Evolutionary conservation across 768 basidiomycete genomes (phyloP), one percentile per base, ranked within the genome.

Genomic region (Crepidotus variabilis): DNA sequence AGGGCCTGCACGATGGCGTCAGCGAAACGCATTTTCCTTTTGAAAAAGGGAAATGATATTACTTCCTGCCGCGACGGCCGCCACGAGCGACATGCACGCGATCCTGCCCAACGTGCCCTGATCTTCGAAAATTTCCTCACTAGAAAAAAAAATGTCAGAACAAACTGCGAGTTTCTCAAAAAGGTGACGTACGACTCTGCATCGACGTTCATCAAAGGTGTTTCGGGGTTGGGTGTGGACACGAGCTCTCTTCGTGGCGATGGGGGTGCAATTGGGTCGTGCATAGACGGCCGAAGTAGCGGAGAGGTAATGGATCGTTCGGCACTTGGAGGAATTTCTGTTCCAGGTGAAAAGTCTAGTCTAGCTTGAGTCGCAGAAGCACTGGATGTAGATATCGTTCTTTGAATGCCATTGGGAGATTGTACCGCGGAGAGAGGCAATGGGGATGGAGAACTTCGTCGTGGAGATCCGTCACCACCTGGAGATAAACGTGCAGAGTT

Each of bases 31-130:
- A 51, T 13, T 50, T n/a, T n/a, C n/a, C 16, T 13, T 36, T 6
- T 43, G 39, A 52, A 55, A 49, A 51, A 43, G 23, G 9, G 33
- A 47, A 50, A 58, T 57, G 21, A 51, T 75, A 80, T 66, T 68
- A 90, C 88, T 87, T 59, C 84, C 85, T 23, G 92, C 90, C 28
- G 89, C 83, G 11, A 94, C 85, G 7, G 92, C 86, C 36, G 94
- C 94, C 76, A 96, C 90, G 51, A 97, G 74, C 67, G 91, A 92
- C 93, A 97, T 94, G 63, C 92, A 92, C 4, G 92, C 90, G 50
- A 96, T 75, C 56, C 93, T 81, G 5, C 95, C 95, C 18, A 93
- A 79, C 4, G 89, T 84, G 13, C 88, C 91, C 67, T 43, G 39
- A 43, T 43, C 39, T 20, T 43, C 39, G 13, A 20, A 14, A 14